These are phyloP conservation scores for Talaromyces pinophilus DNA, from an alignment of 2,329 filamentous ascomycete species.

Conservation along the genomic window DNA sequence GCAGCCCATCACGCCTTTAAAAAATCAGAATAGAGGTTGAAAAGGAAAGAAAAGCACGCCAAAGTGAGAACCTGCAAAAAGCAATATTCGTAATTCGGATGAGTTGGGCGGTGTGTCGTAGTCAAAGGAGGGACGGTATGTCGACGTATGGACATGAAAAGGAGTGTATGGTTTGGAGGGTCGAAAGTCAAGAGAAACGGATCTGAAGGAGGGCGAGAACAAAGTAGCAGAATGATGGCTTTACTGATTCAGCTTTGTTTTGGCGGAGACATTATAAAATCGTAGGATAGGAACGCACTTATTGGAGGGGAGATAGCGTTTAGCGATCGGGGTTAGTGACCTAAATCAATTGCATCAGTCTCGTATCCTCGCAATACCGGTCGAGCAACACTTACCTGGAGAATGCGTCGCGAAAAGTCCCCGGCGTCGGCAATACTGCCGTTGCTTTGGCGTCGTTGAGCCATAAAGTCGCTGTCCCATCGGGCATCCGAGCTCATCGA, in stretches of 20 bases:
- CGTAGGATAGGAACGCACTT: constrained; percentile 5
- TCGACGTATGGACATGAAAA: constrained; percentile 15
- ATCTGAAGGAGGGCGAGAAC: constrained; percentile 6
- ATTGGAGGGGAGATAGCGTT: not conserved
- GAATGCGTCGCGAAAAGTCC: constrained; percentile 92
- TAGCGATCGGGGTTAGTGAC: constrained; percentile 22
- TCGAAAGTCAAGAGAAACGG: not conserved
- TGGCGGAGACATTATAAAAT: constrained; percentile 6
- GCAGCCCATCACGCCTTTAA: constrained; percentile 8
- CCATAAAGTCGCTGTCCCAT: constrained; percentile 80
- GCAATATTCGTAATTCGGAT: constrained; percentile 21
- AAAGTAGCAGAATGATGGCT: not conserved
- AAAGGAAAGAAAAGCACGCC: constrained; percentile 11
- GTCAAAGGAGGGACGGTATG: constrained; percentile 12
- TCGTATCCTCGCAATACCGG: not conserved
- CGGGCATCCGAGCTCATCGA: constrained; percentile 74
- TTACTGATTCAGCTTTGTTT: not conserved
- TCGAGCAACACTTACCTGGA: constrained; percentile 67
- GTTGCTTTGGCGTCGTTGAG: constrained; percentile 81
- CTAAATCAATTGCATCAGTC: constrained; percentile 7
- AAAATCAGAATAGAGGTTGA: not conserved
- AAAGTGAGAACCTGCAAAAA: constrained; percentile 15
- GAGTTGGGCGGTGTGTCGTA: constrained; percentile 12
- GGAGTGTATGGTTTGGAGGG: constrained; percentile 1
- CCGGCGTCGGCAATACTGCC: constrained; percentile 97